Conservation (phyloP, 2,329 filamentous ascomycete genomes). For the Penicillium concentricum region DNA sequence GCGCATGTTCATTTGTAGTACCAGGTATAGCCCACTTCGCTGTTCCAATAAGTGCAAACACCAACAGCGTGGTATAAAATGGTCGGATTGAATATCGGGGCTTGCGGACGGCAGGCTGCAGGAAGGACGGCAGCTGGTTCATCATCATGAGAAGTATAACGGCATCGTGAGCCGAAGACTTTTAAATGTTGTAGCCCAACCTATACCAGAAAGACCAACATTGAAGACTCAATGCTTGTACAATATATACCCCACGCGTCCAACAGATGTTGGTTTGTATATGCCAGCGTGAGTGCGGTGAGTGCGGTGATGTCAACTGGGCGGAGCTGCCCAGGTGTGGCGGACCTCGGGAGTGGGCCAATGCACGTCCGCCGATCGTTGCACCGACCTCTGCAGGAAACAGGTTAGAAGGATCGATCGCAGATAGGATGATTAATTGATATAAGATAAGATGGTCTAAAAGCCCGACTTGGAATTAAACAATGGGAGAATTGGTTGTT, state of each 20-base stretch:
- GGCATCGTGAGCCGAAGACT: conserved; percentile 31
- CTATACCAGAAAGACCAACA: background rate
- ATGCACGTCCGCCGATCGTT: conserved; percentile 11
- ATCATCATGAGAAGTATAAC: conserved; percentile 25
- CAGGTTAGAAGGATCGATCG: background rate
- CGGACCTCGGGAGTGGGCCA: conserved; percentile 20
- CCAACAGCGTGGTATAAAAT: conserved; percentile 48
- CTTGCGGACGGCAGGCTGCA: conserved; percentile 23
- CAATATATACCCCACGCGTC: background rate
- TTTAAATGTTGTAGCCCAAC: background rate
- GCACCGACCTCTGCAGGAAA: background rate
- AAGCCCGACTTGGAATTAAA: background rate
- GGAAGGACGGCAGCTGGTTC: conserved; percentile 20
- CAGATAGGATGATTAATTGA: background rate
- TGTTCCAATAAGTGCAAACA: conserved; percentile 34
- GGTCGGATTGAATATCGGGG: conserved; percentile 45
- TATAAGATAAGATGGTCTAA: background rate
- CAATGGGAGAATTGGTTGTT: background rate
- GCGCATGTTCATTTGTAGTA: conserved; percentile 7
- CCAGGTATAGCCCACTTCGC: conserved; percentile 28
- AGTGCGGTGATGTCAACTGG: conserved; percentile 26
- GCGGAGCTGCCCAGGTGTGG: conserved; percentile 1
- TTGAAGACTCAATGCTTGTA: background rate
- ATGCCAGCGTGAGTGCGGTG: conserved; percentile 17
- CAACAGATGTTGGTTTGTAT: background rate